Percentiles rank a stretch among this genome's conserved stretches.
Evolutionary conservation across 1,284 basidiomycete genomes (phyloP).

Genomic region (Ganoderma sinense): DNA sequence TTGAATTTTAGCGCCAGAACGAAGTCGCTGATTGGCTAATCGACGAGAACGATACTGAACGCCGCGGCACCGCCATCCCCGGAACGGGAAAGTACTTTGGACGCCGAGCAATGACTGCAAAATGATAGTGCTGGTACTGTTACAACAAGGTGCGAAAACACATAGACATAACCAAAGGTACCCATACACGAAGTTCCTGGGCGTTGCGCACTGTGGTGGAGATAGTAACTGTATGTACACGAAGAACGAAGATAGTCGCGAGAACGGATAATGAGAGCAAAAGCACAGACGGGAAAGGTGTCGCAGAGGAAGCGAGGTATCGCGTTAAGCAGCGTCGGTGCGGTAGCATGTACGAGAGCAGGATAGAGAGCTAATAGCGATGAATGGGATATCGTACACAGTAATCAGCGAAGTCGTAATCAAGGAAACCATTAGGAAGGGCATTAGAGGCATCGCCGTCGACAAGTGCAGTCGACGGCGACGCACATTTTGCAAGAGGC

Average conservation of each 20-base stretch:
- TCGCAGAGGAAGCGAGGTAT: neutral
- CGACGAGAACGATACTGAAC: neutral
- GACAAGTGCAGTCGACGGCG: neutral
- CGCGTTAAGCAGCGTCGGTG: neutral
- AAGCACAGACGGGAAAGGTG: neutral
- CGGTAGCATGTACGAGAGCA: neutral
- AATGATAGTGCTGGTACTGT: neutral
- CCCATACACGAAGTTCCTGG: neutral
- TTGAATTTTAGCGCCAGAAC: neutral
- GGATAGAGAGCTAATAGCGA: neutral
- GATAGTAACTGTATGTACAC: neutral
- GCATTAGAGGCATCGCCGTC: neutral
- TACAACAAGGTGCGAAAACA: neutral
- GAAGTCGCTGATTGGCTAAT: neutral
- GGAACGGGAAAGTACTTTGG: neutral
- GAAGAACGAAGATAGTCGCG: neutral
- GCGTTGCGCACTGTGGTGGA: neutral
- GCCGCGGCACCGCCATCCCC: neutral
- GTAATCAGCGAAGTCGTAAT: neutral
- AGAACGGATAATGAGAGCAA: neutral
- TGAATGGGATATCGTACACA: neutral
- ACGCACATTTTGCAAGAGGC: neutral
- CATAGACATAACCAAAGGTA: neutral
- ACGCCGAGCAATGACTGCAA: neutral
- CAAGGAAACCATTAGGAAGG: neutral